Conservation (phyloP, 192 early-diverging fungal species). For the Backusella liffmaniae region DNA sequence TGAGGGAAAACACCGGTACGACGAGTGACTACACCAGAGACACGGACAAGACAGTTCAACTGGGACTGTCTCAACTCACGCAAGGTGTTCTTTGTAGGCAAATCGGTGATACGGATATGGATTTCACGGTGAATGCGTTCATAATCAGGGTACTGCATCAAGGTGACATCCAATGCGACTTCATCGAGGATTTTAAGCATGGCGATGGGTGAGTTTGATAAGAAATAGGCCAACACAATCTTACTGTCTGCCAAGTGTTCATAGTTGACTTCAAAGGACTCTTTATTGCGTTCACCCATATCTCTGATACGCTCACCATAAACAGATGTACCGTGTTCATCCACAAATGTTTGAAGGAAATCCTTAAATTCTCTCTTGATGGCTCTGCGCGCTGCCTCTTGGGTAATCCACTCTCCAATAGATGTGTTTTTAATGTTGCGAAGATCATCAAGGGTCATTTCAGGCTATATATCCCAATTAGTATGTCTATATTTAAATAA, state of each 20-base stretch:
- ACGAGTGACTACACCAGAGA: constrained; percentile 89
- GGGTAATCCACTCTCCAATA: constrained; percentile 82
- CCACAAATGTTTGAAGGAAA: constrained; percentile 86
- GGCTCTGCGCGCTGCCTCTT: constrained; percentile 79
- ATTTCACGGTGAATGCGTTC: constrained; percentile 89
- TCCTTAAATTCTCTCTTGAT: constrained; percentile 85
- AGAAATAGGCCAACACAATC: constrained; percentile 83
- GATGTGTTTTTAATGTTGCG: constrained; percentile 79
- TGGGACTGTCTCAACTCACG: constrained; percentile 90
- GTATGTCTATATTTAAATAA: neutral
- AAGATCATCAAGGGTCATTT: constrained; percentile 75
- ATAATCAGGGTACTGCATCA: constrained; percentile 88
- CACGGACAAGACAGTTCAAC: constrained; percentile 88
- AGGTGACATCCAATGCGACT: constrained; percentile 88
- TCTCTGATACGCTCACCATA: constrained; percentile 90
- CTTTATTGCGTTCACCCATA: constrained; percentile 75
- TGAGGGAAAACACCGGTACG: constrained; percentile 97
- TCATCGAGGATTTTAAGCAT: constrained; percentile 91
- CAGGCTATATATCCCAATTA: constrained; percentile 42
- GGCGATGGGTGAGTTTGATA: constrained; percentile 85
- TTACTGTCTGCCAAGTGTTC: constrained; percentile 77
- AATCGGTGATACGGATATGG: constrained; percentile 89
- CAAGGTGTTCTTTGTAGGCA: constrained; percentile 81
- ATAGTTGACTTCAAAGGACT: constrained; percentile 88
- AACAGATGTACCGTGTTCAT: constrained; percentile 83